Evolutionary conservation across 2,329 filamentous ascomycete species (phyloP).

Genomic region (Phaeomoniella chlamydospora): DNA sequence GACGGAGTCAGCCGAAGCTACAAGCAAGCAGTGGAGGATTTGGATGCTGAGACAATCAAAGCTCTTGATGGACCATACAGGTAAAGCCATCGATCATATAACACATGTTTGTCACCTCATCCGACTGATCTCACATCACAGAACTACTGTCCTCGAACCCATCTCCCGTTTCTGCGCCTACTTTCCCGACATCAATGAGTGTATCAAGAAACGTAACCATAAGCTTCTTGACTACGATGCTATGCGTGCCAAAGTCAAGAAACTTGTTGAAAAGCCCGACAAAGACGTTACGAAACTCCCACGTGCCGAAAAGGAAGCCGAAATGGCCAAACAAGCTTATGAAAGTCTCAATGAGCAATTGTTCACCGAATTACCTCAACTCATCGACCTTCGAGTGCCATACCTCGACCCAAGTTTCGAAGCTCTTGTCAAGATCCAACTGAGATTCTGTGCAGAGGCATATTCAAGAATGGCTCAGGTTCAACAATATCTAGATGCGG

Average conservation of each 20-base stretch:
- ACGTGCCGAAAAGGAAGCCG: conserved; percentile 87
- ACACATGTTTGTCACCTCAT: conserved; percentile 2
- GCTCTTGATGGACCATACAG: conserved; percentile 91
- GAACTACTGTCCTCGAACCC: conserved; percentile 85
- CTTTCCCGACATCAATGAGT: conserved; percentile 98
- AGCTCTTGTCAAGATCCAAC: conserved; percentile 94
- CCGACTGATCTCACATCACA: conserved; percentile 15
- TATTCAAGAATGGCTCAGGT: conserved; percentile 98
- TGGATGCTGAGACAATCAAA: conserved; percentile 97
- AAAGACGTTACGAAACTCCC: conserved; percentile 96
- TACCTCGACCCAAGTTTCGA: conserved; percentile 96
- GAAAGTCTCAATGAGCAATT: conserved; percentile 96
- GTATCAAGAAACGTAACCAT: conserved; percentile 97
- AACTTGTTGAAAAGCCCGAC: conserved; percentile 93
- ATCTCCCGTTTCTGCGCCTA: conserved; percentile 95
- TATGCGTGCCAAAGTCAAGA: conserved; percentile 90
- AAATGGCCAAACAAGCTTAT: conserved; percentile 85
- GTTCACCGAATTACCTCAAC: conserved; percentile 78
- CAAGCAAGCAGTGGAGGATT: conserved; percentile 94
- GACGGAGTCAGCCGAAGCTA: conserved; percentile 95
- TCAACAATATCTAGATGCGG: conserved; percentile 91
- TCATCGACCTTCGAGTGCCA: conserved; percentile 91
- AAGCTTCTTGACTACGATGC: conserved; percentile 98
- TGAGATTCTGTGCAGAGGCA: conserved; percentile 93
- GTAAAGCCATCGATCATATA: no score